Percentiles rank a stretch among this genome's conserved stretches.
Evolutionary conservation across 1,139 yeast species (phyloP).

Genomic region (Debaryomyces udenii): DNA sequence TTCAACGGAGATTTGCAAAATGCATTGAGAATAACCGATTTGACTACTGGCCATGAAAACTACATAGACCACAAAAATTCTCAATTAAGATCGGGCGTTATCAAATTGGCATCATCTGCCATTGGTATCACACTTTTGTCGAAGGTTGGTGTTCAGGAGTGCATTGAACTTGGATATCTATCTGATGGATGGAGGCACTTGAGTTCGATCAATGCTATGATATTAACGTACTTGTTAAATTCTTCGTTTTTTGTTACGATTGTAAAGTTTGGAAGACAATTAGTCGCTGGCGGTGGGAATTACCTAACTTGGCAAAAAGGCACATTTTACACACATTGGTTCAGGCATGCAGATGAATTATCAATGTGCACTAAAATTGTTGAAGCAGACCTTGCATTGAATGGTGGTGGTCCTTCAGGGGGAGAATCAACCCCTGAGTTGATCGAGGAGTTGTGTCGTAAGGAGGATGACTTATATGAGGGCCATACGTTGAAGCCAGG

Average conservation of each 20-base stretch:
- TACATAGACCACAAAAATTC: conserved; percentile 40
- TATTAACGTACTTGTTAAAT: conserved; percentile 63
- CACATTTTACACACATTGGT: conserved; percentile 67
- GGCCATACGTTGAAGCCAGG: conserved; percentile 39
- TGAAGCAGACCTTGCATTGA: conserved; percentile 61
- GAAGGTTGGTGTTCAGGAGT: conserved; percentile 41
- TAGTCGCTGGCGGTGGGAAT: conserved; percentile 54
- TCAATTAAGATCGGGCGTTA: conserved; percentile 32
- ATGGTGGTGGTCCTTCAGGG: conserved; percentile 43
- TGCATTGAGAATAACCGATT: conserved; percentile 61
- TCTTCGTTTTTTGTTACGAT: conserved; percentile 62
- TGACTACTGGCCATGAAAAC: conserved; percentile 61
- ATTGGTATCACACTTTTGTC: conserved; percentile 39
- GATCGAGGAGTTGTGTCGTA: conserved; percentile 44
- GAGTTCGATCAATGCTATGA: conserved; percentile 61
- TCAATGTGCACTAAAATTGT: conserved; percentile 65
- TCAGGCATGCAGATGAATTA: conserved; percentile 68
- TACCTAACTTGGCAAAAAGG: conserved; percentile 66
- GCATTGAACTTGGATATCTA: conserved; percentile 36
- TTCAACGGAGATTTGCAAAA: conserved; percentile 60
- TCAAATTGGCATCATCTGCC: conserved; percentile 35
- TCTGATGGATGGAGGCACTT: conserved; percentile 45
- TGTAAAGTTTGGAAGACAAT: conserved; percentile 58
- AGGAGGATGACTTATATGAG: conserved; percentile 26
- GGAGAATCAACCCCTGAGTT: conserved; percentile 40